Base-by-base conservation (phyloP, 192 early-diverging fungal species). In the Coemansia sp. region DNA sequence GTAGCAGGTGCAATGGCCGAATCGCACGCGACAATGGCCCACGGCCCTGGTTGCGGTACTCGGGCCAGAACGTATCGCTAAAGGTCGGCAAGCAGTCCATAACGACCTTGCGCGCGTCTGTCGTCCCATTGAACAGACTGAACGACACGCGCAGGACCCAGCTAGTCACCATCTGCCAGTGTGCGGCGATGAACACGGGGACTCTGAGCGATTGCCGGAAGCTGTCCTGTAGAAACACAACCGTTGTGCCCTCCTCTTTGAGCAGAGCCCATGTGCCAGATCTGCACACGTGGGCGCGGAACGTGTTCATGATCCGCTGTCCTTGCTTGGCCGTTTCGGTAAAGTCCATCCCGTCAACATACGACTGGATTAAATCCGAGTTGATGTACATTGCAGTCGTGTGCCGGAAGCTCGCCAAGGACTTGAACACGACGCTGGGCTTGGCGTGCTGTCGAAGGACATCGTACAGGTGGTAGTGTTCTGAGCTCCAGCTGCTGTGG, bases 121-220 rank as follows among this genome's bases (percentile, higher is more conserved):
- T 20, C 5, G 59, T 60, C n/a, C 64, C 65, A 31, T 75, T 75
- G 38, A 57, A 75, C 20, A 75, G 41, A 18, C 37, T 48, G n/a
- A 75, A 60, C 3, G 64, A 44, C 44, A 75, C 56, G 2, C 71
- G 60, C 35, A 68, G 35, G 5, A 64, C 49, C 71, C 71, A 75
- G 41, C 56, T 64, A 8, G 71, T 68, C 4, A 32, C 47, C 65
- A 67, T 75, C 39, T 60, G 47, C 71, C 71, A 75, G 27, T 32
- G 60, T 13, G 46, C 56, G 5, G 64, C 14, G n/a, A 57, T 31
- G 48, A 75, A 75, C 10, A 48, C 71, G 2, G 71, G 71, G 0
- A 28, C 47, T 14, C 42, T 47, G 18, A 26, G 51, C 35, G 60
- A 56, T 4, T 67, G 65, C n/a, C 64, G 54, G 23, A 60, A 52